A percentile compares a stretch with the other conserved stretches of the same genome.
phyloP scores from a whole-genome alignment of 1,139 yeast genomes.

The Suhomyces bribrorum region DNA sequence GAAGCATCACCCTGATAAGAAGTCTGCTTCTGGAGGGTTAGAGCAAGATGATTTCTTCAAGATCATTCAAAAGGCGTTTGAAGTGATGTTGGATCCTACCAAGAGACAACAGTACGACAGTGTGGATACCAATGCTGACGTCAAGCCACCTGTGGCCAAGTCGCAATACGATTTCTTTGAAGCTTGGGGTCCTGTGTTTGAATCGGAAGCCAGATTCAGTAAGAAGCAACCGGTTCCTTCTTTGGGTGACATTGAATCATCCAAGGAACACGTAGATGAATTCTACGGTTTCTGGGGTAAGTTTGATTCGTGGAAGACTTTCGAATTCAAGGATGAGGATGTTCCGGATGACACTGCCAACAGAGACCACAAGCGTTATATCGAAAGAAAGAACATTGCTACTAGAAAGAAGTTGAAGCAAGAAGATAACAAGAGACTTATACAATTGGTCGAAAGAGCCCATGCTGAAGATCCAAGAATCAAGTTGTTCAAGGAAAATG shows the following conservation, averaged over 20 bases:
- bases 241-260: constrained; percentile 66
- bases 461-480: constrained; percentile 92
- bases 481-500: constrained; percentile 87
- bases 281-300: constrained; percentile 93
- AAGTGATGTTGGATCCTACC: constrained; percentile 78
- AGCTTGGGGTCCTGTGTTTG: constrained; percentile 93
- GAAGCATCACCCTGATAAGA: constrained; percentile 98
- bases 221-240: constrained; percentile 84
- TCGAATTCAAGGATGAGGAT: constrained; percentile 97
- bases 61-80: constrained; percentile 95
- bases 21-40: constrained; percentile 79
- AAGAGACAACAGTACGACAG: constrained; percentile 95
- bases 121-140: constrained; percentile 87
- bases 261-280: constrained; percentile 82
- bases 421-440: constrained; percentile 90
- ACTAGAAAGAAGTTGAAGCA: constrained; percentile 97
- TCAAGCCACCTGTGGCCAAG: constrained; percentile 72
- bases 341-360: constrained; percentile 99
- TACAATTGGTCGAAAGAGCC: constrained; percentile 86
- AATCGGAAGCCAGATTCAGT: constrained; percentile 87
- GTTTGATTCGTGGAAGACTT: constrained; percentile 97
- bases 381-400: constrained; percentile 95
- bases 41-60: constrained; percentile 98
- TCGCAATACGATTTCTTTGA: constrained; percentile 76
- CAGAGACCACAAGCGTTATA: constrained; percentile 98